These are phyloP conservation scores for Maudiozyma serrabonitensis DNA, from an alignment of 805 yeast species.

Conservation along the genomic window DNA sequence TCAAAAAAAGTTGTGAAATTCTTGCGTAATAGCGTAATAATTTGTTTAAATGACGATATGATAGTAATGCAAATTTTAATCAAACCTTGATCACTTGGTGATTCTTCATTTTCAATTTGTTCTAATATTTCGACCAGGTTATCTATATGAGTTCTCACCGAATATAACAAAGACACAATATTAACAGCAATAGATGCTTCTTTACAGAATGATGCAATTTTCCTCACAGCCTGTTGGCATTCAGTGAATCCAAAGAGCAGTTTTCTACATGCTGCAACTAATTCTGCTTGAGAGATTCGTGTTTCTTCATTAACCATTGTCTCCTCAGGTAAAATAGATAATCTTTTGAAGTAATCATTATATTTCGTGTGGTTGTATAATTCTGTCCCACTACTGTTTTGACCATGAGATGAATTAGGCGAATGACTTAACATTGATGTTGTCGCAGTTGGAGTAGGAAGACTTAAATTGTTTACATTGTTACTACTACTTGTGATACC, in stretches of 20 bases:
- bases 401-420: not conserved
- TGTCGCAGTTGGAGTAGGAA: not conserved
- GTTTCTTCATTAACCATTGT: slow-evolving; percentile 16
- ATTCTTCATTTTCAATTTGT: slow-evolving; percentile 36
- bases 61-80: slow-evolving; percentile 31
- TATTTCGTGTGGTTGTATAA: slow-evolving; percentile 33
- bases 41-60: slow-evolving; percentile 40
- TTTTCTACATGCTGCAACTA: slow-evolving; percentile 41
- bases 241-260: slow-evolving; percentile 54
- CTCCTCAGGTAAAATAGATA: slow-evolving; percentile 54
- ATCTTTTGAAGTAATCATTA: slow-evolving; percentile 54
- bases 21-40: slow-evolving; percentile 33
- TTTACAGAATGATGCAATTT: slow-evolving; percentile 47
- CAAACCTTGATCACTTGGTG: slow-evolving; percentile 28
- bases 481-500: not conserved
- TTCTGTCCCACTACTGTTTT: slow-evolving; percentile 11
- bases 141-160: slow-evolving; percentile 47
- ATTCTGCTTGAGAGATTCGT: slow-evolving; percentile 24
- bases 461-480: not conserved
- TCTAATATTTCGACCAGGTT: slow-evolving; percentile 49
- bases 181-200: slow-evolving; percentile 47
- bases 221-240: slow-evolving; percentile 48
- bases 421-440: not conserved
- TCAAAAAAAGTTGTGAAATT: slow-evolving; percentile 41
- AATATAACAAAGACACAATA: slow-evolving; percentile 41